Evolutionary conservation across 2,329 filamentous ascomycete genomes (phyloP).

Genomic region (Calonectria leucothoes): DNA sequence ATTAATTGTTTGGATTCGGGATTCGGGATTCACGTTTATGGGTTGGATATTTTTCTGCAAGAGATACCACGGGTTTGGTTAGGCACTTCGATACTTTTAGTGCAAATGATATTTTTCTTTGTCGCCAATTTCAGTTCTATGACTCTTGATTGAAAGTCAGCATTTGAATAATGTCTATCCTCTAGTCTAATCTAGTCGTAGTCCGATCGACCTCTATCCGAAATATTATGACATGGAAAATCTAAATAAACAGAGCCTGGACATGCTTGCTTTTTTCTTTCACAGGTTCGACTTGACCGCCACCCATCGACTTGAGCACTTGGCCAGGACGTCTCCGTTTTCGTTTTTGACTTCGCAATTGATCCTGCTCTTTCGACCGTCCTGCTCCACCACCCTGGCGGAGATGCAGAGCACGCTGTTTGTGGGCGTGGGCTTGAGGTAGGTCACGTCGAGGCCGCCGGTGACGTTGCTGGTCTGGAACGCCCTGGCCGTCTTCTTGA

Average conservation of each 20-base stretch:
- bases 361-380: constrained; percentile 49
- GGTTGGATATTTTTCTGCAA: constrained; percentile 19
- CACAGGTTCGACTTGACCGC: constrained; percentile 46
- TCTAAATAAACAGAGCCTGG: background rate
- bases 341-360: constrained; percentile 45
- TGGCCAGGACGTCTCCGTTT: constrained; percentile 44
- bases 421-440: constrained; percentile 46
- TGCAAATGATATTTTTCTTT: constrained; percentile 9
- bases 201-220: background rate
- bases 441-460: constrained; percentile 49
- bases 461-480: constrained; percentile 48
- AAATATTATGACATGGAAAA: background rate
- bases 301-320: constrained; percentile 48
- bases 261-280: constrained; percentile 1
- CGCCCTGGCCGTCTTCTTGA: constrained; percentile 44
- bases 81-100: background rate
- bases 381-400: constrained; percentile 45
- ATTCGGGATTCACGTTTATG: constrained; percentile 21
- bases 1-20: constrained; percentile 8
- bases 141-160: background rate
- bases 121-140: background rate
- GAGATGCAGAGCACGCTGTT: constrained; percentile 46
- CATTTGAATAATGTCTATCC: background rate
- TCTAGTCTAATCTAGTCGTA: constrained; percentile 15
- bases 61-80: constrained; percentile 34